Evolutionary conservation across 345 rosid species (phyloP), one percentile per base, ranked within the genome.

Genomic region (Ailanthus altissimus): DNA sequence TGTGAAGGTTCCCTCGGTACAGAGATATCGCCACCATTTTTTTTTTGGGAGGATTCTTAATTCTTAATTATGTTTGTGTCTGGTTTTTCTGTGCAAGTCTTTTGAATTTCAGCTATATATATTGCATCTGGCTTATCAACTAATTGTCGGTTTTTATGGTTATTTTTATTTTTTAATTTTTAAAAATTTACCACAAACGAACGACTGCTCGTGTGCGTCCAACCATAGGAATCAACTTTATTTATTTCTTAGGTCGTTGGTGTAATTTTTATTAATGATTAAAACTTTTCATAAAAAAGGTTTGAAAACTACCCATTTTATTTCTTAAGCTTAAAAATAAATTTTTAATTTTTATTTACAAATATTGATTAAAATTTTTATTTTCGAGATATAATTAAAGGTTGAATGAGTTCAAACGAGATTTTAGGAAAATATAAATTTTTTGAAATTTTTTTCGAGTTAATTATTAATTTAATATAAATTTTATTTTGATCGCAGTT

Each of bases 1-100:
- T 85, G 86, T 93, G 98, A 46, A 94, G 90, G 83, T 92, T 93
- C 56, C 98, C 97, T 80, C 97, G 86, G 94, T 92, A 93, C 57
- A 94, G 83, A 21, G 98, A 94, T 40, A 94, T 87, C 70, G 97
- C 92, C 87, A 93, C 98, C 98, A 94, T 86, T n/a, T 51, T 6
- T 49, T 49, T 70, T 11, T 23, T 59, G 13, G 43, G 26, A 46
- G 46, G 61, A 38, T 40, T 43, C 15, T 23, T 47, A 8, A 21
- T 23, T 58, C 10, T 12, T 25, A 6, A 1, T 59, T 1, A 15
- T 15, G 10, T 32, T 25, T 45, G 16, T 59, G 16, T 25, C 23
- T 13, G 0, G 6, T n/a, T 13, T 2, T 6, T 11, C 51, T 8
- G 56, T 53, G 21, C n/a, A 53, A 53, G 57, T 18, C 6, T 4